phyloP scores from a whole-genome alignment of 2,329 filamentous ascomycete species.

The Penicillium concentricum region DNA sequence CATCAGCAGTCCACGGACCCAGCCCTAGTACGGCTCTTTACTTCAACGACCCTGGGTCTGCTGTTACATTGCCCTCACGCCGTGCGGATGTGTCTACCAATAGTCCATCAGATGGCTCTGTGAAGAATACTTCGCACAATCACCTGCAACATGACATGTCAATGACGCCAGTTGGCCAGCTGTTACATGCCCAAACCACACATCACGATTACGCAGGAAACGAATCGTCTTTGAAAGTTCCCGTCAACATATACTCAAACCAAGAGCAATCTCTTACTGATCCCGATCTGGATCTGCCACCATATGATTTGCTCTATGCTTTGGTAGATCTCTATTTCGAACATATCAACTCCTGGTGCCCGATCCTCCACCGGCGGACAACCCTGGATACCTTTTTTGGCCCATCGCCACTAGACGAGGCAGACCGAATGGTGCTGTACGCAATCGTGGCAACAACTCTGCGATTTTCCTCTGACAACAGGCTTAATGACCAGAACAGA shows the following conservation, averaged over 20 bases:
- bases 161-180: constrained; percentile 16
- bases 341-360: constrained; percentile 80
- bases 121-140: constrained; percentile 26
- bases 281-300: constrained; percentile 67
- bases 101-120: constrained; percentile 37
- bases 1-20: constrained; percentile 53
- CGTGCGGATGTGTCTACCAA: constrained; percentile 44
- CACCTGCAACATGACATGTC: constrained; percentile 24
- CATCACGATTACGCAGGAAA: constrained; percentile 44
- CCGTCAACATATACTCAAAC: constrained; percentile 55
- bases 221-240: constrained; percentile 57
- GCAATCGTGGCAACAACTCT: constrained; percentile 87
- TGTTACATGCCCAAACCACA: constrained; percentile 26
- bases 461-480: constrained; percentile 74
- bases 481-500: constrained; percentile 71
- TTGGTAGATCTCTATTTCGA: constrained; percentile 76
- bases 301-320: constrained; percentile 71
- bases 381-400: constrained; percentile 82
- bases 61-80: constrained; percentile 49
- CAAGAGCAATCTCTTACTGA: constrained; percentile 46
- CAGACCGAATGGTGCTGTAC: constrained; percentile 78
- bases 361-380: constrained; percentile 80
- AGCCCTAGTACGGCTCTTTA: constrained; percentile 61
- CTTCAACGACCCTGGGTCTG: constrained; percentile 57
- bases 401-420: constrained; percentile 71